Evolutionary conservation across 148 eudicot genomes (phyloP), one percentile per base, ranked within the genome.

Genomic region (Pouteria glomerata): DNA sequence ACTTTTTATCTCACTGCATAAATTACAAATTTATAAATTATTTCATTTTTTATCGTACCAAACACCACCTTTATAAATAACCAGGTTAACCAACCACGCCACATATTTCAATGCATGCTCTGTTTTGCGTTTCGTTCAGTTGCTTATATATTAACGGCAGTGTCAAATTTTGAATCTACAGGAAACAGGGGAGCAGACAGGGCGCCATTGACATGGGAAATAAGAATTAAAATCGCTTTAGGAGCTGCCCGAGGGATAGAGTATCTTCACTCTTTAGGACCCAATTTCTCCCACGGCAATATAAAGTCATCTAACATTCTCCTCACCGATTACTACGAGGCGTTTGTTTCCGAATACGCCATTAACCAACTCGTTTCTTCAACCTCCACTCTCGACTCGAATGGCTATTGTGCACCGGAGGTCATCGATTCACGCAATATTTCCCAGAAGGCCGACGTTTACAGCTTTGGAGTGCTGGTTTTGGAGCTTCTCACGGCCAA

Each of bases 381-480:
- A 3, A 52, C 3, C 7, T 30, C 45, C 23, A 23, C 47, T 4
- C 69, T 52, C 45, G 13, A 57, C 13, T 34, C 0, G 18, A 51
- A 41, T 19, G 64, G 56, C 63, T 75, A 75, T 64, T 35, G 75
- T 35, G 82, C 82, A 2, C 85, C 82, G 1, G 85, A 82, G 66
- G 74, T 82, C 56, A 57, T 33, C 3, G 71, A 76, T 29, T 4
- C 61, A 0, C 72, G 62, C 1, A 55, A 51, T 56, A 16, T 76
- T 19, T 75, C 80, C 18, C 77, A 79, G 26, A 57, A 76, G 8
- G 72, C 85, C 18, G 82, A 82, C 45, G 78, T 82, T 51, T 82
- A 79, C 50, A 79, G 82, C 47, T 82, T 79, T 27, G 85, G 85
- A 0, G 75, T 82, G 53, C 50, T 79, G 34, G 72, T 82, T 1